phyloP scores from a whole-genome alignment of 495 filamentous ascomycete genomes.

The Aspergillus avenaceus region DNA sequence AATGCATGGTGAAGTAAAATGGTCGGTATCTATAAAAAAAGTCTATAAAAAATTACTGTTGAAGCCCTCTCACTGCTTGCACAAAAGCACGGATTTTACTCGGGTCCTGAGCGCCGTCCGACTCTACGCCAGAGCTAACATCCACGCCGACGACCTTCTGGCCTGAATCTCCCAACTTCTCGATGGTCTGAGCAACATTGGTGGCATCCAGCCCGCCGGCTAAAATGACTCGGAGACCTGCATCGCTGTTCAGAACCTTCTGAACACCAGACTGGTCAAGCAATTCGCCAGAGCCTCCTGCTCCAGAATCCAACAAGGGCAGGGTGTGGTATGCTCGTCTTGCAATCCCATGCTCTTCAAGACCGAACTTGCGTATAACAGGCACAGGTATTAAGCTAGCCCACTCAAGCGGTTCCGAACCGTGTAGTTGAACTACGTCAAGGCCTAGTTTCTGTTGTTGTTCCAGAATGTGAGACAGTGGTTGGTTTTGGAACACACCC shows the following conservation, averaged over 20 bases:
- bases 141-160: constrained; percentile 76
- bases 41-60: constrained; percentile 14
- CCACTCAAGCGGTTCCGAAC: constrained; percentile 90
- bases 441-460: constrained; percentile 71
- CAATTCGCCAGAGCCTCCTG: constrained; percentile 74
- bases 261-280: constrained; percentile 65
- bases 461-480: constrained; percentile 71
- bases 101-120: constrained; percentile 72
- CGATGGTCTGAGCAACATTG: constrained; percentile 65
- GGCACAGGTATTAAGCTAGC: constrained; percentile 80
- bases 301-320: constrained; percentile 79
- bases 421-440: constrained; percentile 93
- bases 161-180: constrained; percentile 49
- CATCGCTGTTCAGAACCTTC: constrained; percentile 56
- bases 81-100: constrained; percentile 83
- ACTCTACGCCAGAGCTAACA: constrained; percentile 91
- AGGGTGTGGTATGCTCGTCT: constrained; percentile 76
- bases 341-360: constrained; percentile 64
- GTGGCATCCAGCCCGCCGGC: constrained; percentile 77
- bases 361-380: constrained; percentile 78
- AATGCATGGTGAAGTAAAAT: background rate
- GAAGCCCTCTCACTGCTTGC: constrained; percentile 57
- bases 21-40: background rate
- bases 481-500: constrained; percentile 91
- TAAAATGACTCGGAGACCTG: constrained; percentile 63